phyloP scores from a whole-genome alignment of 139 green algal species.

The Chloropicon primus region DNA sequence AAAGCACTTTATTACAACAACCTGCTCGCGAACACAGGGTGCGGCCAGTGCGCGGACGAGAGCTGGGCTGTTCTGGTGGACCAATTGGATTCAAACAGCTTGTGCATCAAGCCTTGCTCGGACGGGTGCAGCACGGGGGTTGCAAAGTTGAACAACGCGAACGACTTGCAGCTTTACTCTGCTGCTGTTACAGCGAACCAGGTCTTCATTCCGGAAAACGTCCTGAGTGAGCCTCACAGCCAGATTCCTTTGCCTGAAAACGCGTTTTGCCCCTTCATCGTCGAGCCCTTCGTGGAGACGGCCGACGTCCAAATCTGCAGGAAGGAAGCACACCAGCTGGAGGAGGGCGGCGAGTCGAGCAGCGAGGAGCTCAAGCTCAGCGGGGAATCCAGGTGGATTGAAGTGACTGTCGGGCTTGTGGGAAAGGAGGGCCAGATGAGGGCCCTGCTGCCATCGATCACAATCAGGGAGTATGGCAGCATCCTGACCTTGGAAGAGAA shows the following conservation, averaged over 20 bases:
- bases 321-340: not conserved
- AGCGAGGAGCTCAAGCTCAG: slow-evolving; percentile 21
- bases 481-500: slow-evolving; percentile 40
- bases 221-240: slow-evolving; percentile 9
- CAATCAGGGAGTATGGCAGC: slow-evolving; percentile 20
- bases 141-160: slow-evolving; percentile 12
- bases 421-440: slow-evolving; percentile 28
- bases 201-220: slow-evolving; percentile 8
- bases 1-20: not conserved
- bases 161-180: slow-evolving; percentile 19
- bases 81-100: slow-evolving; percentile 7
- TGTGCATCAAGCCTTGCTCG: slow-evolving; percentile 31
- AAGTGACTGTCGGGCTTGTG: slow-evolving; percentile 40
- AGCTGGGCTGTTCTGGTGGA: not conserved
- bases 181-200: not conserved
- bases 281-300: slow-evolving; percentile 45
- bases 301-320: slow-evolving; percentile 17
- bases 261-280: slow-evolving; percentile 16
- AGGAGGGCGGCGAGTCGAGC: not conserved
- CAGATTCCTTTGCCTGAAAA: slow-evolving; percentile 10
- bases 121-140: slow-evolving; percentile 36
- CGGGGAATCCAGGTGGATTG: slow-evolving; percentile 35
- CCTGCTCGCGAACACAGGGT: not conserved
- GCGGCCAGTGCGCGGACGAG: not conserved
- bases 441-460: slow-evolving; percentile 26